Base-by-base conservation (phyloP, 1,284 basidiomycete genomes). In the Sanghuangporus weigelae region DNA sequence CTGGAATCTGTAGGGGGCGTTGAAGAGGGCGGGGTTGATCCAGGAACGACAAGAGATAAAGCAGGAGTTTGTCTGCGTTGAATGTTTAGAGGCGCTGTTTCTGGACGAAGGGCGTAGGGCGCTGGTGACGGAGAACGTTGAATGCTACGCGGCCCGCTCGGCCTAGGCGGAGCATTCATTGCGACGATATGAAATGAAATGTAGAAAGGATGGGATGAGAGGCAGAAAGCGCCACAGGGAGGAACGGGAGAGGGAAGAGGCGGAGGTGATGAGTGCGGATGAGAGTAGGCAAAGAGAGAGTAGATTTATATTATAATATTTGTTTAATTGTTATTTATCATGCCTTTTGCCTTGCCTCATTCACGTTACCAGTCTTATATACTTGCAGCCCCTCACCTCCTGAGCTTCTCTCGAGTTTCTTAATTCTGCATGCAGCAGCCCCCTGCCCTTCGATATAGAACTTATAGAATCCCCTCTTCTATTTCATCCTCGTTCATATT, bases 121-220 rank as follows among this genome's bases (percentile, higher is more conserved):
- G 76, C 69, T 0, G 84, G 83, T 14, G 84, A 85, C n/a, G 79
- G 73, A 0, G 82, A 72, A 59, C 81, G 79, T 7, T 71, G 75
- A 48, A 76, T 71, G 16, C 69, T 77, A 48, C 85, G 81, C 44
- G 85, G 86, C n/a, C 86, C 86, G 57, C 79, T 73, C n/a, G 86
- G 86, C 53, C 84, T 81, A 11, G 67, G 67, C 10, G 71, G 74
- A 48, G 68, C 73, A 71, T 70, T 36, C 57, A 63, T 68, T 63
- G 62, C 63, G 58, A 35, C 61, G 12, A 3, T 67, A 51, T 23
- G 69, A 65, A 21, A 68, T 69, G 69, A 65, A 21, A 68, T 69
- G 35, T 68, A 65, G 44, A 58, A 39, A 31, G 53, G 21, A 44
- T 7, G 49, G 23, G 44, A 31, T 16, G 49, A 57, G 14, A 62